Evolutionary conservation across 345 rosid species (phyloP).

Genomic region (Dipteronia sinensis): DNA sequence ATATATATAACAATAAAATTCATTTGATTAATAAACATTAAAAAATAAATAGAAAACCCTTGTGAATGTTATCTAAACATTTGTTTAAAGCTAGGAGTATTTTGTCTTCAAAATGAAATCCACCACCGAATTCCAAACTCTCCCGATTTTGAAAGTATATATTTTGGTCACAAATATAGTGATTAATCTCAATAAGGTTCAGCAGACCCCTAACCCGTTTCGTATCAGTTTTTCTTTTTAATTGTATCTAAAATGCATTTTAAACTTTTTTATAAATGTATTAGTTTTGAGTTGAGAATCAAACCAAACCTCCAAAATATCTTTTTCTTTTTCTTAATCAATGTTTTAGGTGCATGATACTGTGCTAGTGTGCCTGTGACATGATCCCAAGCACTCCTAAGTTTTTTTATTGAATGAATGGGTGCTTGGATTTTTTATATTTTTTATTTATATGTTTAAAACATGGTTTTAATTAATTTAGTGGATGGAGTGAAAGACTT

Average conservation of each 20-base stretch:
- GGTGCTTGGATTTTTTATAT: background rate
- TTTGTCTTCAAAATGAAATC: too few species aligned
- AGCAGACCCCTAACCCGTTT: too few species aligned
- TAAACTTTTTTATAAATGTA: too few species aligned
- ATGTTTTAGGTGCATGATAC: slow-evolving; percentile 1
- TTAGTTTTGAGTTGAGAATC: background rate
- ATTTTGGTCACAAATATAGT: too few species aligned
- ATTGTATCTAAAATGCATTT: too few species aligned
- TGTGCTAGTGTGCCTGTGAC: slow-evolving; percentile 25
- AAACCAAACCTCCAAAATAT: background rate
- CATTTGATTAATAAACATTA: background rate
- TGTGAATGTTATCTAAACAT: too few species aligned
- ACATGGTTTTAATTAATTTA: background rate
- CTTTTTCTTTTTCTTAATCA: background rate
- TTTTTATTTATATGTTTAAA: background rate
- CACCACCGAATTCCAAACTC: too few species aligned
- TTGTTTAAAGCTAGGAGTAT: too few species aligned
- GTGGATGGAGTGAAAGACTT: background rate
- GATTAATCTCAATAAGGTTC: too few species aligned
- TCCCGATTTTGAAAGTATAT: too few species aligned
- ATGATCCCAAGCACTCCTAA: slow-evolving; percentile 28
- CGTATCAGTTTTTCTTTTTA: too few species aligned
- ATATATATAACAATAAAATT: too few species aligned
- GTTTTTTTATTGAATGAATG: background rate
- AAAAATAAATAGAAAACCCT: background rate